Percentiles rank a stretch among this genome's conserved stretches.
Evolutionary conservation across 2,329 filamentous ascomycete species (phyloP).

Genomic region (Hymenoscyphus salicellus): DNA sequence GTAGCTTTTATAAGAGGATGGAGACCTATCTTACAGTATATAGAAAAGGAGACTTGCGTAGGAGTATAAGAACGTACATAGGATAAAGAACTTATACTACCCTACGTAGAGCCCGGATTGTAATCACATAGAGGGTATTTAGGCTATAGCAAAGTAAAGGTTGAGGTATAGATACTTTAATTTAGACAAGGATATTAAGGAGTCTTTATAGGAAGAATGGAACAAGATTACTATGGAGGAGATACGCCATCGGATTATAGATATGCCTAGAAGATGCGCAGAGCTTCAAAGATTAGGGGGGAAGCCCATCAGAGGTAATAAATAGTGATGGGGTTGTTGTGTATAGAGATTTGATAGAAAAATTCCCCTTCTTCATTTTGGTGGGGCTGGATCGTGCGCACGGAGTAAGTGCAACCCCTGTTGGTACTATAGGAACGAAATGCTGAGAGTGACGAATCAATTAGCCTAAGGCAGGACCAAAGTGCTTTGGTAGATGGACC

Average conservation of each 20-base stretch:
- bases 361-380: neutral
- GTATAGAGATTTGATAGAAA: too few relatives aligned
- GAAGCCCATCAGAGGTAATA: neutral
- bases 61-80: neutral
- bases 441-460: too few relatives aligned
- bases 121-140: neutral
- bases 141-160: neutral
- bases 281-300: neutral
- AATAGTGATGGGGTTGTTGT: neutral
- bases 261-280: constrained; percentile 1
- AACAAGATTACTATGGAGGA: neutral
- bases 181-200: neutral
- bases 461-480: too few relatives aligned
- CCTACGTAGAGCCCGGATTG: neutral
- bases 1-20: neutral
- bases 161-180: neutral
- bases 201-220: neutral
- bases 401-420: neutral
- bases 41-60: neutral
- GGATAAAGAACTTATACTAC: neutral
- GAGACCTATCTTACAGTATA: neutral
- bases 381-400: neutral
- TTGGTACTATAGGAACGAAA: too few relatives aligned
- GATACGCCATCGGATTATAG: neutral
- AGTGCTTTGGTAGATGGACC: too few relatives aligned